Evolutionary conservation across 257 asterid species (phyloP), one percentile per base, ranked within the genome.

Genomic region (Przewalskia tangutica): DNA sequence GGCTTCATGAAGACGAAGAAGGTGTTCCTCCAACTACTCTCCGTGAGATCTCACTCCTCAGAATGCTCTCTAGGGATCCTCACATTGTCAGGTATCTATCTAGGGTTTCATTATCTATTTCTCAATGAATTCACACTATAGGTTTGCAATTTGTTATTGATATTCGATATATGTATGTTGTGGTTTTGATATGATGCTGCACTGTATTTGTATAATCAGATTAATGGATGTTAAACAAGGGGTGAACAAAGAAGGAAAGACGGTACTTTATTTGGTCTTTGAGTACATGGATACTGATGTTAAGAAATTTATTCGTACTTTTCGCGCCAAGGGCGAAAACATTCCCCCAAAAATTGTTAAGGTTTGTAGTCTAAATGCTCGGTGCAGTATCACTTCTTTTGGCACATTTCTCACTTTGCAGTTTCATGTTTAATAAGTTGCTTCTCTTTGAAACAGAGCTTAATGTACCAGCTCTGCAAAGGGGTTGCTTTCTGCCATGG

Each of bases 1-100:
- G 98, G 73, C 99, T 95, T 71, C 95, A 89, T 16, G 99, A 95
- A 83, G 98, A 95, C 81, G 97, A 95, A 75, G 98, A 95, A 88
- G 99, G 99, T 18, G 99, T 95, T 20, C 99, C 99, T 1, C 97
- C 98, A 32, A 95, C 99, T 55, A 94, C 99, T 75, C 99, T 95
- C 62, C 97, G 98, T 40, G 98, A 95, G 91, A 93, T 95, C 78
- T 95, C 99, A 6, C 48, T 95, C 79, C 89, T 95, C 75, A 86
- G 98, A 13, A 95, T 95, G 99, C 97, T 95, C 83, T 93, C 99
- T 20, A 66, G 98, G 77, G 98, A 94, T 51, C 92, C 97, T 34
- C 95, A 95, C 79, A 86, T 95, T 23, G 97, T 95, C 89, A 90
- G 85, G 99, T 93, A 7, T 27, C 32, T n/a, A n/a, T n/a, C n/a